Evolutionary conservation across 257 asterid genomes (phyloP), one percentile per base, ranked within the genome.

Genomic region (Cordia subcordata): DNA sequence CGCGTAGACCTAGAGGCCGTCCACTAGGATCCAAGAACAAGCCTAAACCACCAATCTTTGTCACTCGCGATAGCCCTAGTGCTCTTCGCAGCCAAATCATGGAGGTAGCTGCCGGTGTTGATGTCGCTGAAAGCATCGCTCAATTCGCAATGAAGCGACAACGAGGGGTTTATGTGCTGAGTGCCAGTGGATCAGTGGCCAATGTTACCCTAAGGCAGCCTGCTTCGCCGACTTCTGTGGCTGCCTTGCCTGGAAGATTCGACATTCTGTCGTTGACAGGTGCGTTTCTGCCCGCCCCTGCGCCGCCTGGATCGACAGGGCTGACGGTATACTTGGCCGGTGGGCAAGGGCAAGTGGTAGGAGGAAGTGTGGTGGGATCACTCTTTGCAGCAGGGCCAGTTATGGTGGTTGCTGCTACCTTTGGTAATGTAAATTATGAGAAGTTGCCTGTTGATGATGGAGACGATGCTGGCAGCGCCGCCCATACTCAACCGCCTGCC

Each of bases 21-120:
- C 66, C 66, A 13, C 49, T 47, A 10, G 66, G 66, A 16, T 35
- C 66, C 38, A 61, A 50, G 58, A 61, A 61, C 66, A 61, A 61
- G 35, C 66, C 66, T 4, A 61, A 61, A 19, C 50, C 66, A 19
- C 66, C 66, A 4, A 61, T 61, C 56, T 27, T 61, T 13, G 53
- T 61, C 4, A 61, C 57, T 4, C 27, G 58, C 0, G 58, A 61
- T 18, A 61, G 58, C 35, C 57, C 66, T 4, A 61, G 40, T 49
- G 27, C 66, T 0, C 66, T 61, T 49, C 57, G 57, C 13, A 49
- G 57, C 49, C 66, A 61, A 38, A 21, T 61, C 27, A 33, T 61
- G 58, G 66, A 61, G 18, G 18, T 61, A 27, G 49, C 38, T 11
- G 50, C n/a, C 14, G 66, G 66, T 1, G 10, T 13, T 17, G 66